Conservation (phyloP, 306 rosid species). For the Prunus fruticosa region DNA sequence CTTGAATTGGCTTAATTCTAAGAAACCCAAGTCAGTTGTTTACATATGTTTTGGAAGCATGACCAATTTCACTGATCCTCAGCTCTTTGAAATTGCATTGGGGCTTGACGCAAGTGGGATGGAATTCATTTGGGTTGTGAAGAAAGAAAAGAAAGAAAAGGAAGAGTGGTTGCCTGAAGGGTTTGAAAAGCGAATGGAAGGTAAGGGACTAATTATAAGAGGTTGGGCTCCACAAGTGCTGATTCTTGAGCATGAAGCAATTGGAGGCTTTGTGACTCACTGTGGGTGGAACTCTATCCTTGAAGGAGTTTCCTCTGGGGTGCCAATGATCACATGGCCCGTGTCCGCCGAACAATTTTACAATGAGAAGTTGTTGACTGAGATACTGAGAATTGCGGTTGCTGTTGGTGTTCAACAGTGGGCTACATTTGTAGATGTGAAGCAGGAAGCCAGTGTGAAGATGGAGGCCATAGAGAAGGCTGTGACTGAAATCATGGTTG, state of each 20-base stretch:
- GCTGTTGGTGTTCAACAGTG: slow-evolving; percentile 30
- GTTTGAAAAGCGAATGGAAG: slow-evolving; percentile 36
- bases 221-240: slow-evolving; percentile 46
- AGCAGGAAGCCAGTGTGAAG: slow-evolving; percentile 20
- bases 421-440: slow-evolving; percentile 14
- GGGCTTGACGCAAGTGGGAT: slow-evolving; percentile 31
- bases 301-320: slow-evolving; percentile 36
- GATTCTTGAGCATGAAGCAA: slow-evolving; percentile 34
- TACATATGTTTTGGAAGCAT: slow-evolving; percentile 34
- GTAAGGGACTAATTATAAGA: slow-evolving; percentile 33
- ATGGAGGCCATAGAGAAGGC: slow-evolving; percentile 29
- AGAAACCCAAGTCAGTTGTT: slow-evolving; percentile 30
- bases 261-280: slow-evolving; percentile 45
- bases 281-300: slow-evolving; percentile 48
- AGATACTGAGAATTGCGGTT: slow-evolving; percentile 24
- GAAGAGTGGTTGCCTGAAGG: slow-evolving; percentile 29
- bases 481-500: slow-evolving; percentile 29
- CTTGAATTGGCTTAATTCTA: slow-evolving; percentile 32
- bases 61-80: slow-evolving; percentile 18
- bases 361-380: slow-evolving; percentile 39
- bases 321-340: slow-evolving; percentile 49
- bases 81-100: slow-evolving; percentile 27
- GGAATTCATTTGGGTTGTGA: slow-evolving; percentile 41
- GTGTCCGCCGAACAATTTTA: slow-evolving; percentile 37
- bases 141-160: slow-evolving; percentile 2